Percentiles rank a stretch among this genome's conserved stretches.
Conservation (phyloP, 805 yeast species). For the Yarrowia bubula region DNA sequence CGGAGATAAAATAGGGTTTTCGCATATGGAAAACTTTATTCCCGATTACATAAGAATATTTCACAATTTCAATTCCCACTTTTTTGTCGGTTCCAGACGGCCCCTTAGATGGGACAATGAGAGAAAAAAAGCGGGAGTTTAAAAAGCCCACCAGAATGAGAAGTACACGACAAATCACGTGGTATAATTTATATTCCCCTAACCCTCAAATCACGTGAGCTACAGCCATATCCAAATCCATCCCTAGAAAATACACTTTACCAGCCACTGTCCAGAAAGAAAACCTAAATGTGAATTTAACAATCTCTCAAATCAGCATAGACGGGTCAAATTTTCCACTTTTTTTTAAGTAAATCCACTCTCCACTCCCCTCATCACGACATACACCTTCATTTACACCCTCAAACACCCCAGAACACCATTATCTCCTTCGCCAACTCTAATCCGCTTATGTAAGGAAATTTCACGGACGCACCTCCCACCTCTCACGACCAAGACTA, state of each 20-base stretch:
- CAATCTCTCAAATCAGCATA: neutral
- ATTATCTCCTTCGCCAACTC: neutral
- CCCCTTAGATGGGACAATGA: no score
- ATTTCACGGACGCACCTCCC: slow-evolving; percentile 12
- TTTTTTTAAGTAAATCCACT: neutral
- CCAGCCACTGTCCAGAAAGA: neutral
- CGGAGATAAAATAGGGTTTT: neutral
- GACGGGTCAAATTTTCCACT: no score
- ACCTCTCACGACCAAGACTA: neutral
- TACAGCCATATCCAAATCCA: neutral
- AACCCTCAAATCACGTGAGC: neutral
- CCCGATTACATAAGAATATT: slow-evolving; percentile 14
- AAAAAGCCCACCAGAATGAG: neutral
- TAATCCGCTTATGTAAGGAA: neutral
- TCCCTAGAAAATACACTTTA: neutral
- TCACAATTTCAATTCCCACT: slow-evolving; percentile 3
- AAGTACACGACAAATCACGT: neutral
- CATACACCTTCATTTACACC: neutral
- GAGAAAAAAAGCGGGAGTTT: no score
- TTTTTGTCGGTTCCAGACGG: neutral
- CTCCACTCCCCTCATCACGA: neutral
- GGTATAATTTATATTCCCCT: neutral
- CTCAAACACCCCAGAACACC: no score
- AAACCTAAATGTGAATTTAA: neutral
- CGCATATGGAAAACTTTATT: neutral